These are phyloP conservation scores for Gentiana dahurica DNA, from an alignment of 257 asterid genomes.

Conservation along the genomic window DNA sequence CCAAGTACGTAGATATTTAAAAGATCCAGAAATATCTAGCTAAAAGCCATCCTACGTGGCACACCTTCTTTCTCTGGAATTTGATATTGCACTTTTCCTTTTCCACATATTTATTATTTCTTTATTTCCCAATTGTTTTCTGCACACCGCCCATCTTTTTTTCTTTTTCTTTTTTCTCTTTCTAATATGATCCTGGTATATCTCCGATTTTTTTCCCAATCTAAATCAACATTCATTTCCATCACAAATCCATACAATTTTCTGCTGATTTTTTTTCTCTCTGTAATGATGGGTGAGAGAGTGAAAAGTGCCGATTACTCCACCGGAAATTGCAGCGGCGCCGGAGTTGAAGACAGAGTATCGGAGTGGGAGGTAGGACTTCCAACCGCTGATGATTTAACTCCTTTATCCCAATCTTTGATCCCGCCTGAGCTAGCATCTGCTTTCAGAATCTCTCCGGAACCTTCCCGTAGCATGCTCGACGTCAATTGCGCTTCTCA, in stretches of 20 bases:
- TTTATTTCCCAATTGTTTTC: not conserved
- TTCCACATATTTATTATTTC: slow-evolving; percentile 8
- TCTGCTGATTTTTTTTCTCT: not conserved
- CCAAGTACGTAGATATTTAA: slow-evolving; percentile 18
- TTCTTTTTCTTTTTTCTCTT: slow-evolving; percentile 7
- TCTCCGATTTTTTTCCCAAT: not conserved
- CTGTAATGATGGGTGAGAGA: slow-evolving; percentile 45
- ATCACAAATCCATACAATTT: not conserved
- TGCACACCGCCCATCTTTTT: slow-evolving; percentile 2
- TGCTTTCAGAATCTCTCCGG: slow-evolving; percentile 74
- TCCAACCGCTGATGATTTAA: slow-evolving; percentile 57
- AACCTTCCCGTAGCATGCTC: slow-evolving; percentile 35
- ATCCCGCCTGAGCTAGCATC: slow-evolving; percentile 74
- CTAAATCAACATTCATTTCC: not conserved
- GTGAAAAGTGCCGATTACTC: slow-evolving; percentile 24
- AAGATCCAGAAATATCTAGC: slow-evolving; percentile 41
- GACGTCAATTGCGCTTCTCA: slow-evolving; percentile 80
- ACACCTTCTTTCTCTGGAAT: slow-evolving; percentile 17
- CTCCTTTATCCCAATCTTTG: slow-evolving; percentile 57
- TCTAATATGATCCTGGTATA: slow-evolving; percentile 3
- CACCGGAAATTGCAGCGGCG: slow-evolving; percentile 11
- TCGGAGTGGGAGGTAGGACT: slow-evolving; percentile 78
- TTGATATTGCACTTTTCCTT: slow-evolving; percentile 45
- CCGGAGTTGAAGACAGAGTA: slow-evolving; percentile 30
- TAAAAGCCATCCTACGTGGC: slow-evolving; percentile 49